Percentiles rank a stretch among this genome's conserved stretches.
Evolutionary conservation across 2,329 filamentous ascomycete species (phyloP).

Genomic region (Colletotrichum shisoi): DNA sequence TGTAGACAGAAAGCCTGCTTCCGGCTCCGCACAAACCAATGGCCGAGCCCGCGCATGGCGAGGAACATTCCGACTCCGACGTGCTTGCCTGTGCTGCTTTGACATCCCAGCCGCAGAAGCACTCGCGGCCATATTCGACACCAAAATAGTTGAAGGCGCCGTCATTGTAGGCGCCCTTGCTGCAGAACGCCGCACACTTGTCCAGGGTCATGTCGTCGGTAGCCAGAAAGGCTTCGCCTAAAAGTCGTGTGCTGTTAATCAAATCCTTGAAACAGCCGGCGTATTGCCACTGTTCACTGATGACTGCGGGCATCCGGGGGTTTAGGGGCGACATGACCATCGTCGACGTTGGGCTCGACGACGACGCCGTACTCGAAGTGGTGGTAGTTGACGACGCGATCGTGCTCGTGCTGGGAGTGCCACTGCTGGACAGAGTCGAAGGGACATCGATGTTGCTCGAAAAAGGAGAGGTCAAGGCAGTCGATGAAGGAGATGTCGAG

Average conservation of each 20-base stretch:
- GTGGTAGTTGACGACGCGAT: constrained; percentile 24
- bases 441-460: neutral
- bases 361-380: constrained; percentile 21
- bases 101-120: constrained; percentile 41
- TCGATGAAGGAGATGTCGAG: neutral
- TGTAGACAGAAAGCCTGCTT: constrained; percentile 42
- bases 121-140: constrained; percentile 42
- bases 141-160: constrained; percentile 43
- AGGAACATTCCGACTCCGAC: constrained; percentile 40
- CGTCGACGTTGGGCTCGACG: constrained; percentile 30
- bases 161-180: constrained; percentile 35
- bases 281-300: constrained; percentile 41
- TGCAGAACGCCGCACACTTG: constrained; percentile 43
- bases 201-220: constrained; percentile 42
- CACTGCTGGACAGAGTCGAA: constrained; percentile 19
- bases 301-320: constrained; percentile 31
- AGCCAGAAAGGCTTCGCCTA: constrained; percentile 34
- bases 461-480: neutral
- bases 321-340: constrained; percentile 36
- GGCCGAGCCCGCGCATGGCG: constrained; percentile 34
- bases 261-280: constrained; percentile 43
- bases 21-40: constrained; percentile 39
- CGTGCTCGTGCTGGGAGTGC: constrained; percentile 35
- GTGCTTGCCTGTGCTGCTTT: constrained; percentile 33
- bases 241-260: constrained; percentile 37